Conservation (phyloP, 179 eudicot species). For the Actinidia polygama region DNA sequence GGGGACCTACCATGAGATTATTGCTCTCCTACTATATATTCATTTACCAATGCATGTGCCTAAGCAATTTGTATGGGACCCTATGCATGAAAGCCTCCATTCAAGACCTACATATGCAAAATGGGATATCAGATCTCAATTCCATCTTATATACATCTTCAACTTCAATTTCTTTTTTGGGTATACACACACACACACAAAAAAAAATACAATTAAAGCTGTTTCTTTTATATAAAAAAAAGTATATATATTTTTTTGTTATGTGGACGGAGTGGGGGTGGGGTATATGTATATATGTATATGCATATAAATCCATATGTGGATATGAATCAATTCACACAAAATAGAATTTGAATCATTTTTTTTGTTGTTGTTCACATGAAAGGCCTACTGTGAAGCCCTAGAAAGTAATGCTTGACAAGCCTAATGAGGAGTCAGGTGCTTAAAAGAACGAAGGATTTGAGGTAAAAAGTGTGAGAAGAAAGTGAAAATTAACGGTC, state of each 20-base stretch:
- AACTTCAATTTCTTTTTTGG: not conserved
- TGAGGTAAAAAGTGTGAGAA: too few relatives aligned
- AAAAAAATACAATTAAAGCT: too few relatives aligned
- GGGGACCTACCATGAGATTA: too few relatives aligned
- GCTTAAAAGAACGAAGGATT: not conserved
- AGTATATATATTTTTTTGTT: too few relatives aligned
- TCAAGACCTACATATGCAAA: not conserved
- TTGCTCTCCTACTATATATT: too few relatives aligned
- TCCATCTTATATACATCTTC: not conserved
- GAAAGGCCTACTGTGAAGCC: not conserved
- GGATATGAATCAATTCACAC: not conserved
- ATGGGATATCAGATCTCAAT: not conserved
- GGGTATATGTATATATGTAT: not conserved
- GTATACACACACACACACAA: not conserved
- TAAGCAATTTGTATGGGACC: not conserved
- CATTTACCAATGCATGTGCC: not conserved
- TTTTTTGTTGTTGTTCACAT: not conserved
- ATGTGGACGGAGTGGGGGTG: too few relatives aligned
- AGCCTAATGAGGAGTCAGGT: not conserved
- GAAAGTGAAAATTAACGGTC: too few relatives aligned
- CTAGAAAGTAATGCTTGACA: not conserved
- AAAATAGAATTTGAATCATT: not conserved
- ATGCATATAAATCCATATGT: not conserved
- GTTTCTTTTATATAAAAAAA: too few relatives aligned
- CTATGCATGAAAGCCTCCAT: not conserved